Base-by-base conservation (phyloP, 129 eudicot species). In the Logfia minima region DNA sequence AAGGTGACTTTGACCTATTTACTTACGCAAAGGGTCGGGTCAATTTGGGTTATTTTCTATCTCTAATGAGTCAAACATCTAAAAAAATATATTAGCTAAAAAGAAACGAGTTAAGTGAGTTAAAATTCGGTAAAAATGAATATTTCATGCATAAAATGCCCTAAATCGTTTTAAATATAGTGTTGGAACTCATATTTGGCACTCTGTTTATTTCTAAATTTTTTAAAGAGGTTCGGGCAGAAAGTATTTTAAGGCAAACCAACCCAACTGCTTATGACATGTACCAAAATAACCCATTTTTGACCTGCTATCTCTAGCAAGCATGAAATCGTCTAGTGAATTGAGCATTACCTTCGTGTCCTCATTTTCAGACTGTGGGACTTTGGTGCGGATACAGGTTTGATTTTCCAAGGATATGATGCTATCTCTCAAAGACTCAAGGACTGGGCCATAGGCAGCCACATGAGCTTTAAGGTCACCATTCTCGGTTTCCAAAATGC, bases 371-470 rank as follows among this genome's bases (percentile, higher is more conserved):
- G 83, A 76, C 19, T 77, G 76, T 52, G 76, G 85, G 65, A 81
- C 83, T 83, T 81, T 80, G 66, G 84, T 66, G 59, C 75, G 83
- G 77, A 63, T 60, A 72, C 53, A 63, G 4, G 83, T 76, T 41
- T 65, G 88, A 35, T 73, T 84, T 85, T 94, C 97, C 65, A 94
- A 80, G 14, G 99, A 94, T 65, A 84, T 63, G 37, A 94, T 84
- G 67, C 83, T 80, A 68, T 89, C 88, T 66, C 75, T 80, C 82
- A 94, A 85, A 58, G 92, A 87, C 41, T 48, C 68, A 22, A 94
- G 81, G 43, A 85, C 92, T 0, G 90, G 87, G 51, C 77, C 79
- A 53, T 82, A 88, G 31, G 83, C 86, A 82, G 86, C 85, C 82
- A 89, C 77, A 79, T 80, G 85, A 39, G 83, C 80, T 80, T 86